Evolutionary conservation across 2,329 filamentous ascomycete species (phyloP), one percentile per base, ranked within the genome.

Genomic region (Aspergillus fumigatus): DNA sequence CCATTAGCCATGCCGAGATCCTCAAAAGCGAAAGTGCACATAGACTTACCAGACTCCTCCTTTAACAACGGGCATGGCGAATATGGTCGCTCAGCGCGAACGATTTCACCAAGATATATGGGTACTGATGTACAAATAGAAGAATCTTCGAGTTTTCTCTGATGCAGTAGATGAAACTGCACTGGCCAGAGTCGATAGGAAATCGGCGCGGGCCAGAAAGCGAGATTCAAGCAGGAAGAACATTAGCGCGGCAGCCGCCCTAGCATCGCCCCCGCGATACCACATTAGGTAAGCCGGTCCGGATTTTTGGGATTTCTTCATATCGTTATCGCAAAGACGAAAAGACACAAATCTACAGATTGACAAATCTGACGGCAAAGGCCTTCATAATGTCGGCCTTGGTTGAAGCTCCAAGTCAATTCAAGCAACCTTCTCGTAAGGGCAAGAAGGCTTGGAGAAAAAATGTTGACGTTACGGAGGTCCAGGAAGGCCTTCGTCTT

Each of bases 361-460:
- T 55, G 59, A 63, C 56, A 59, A 25, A 35, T 51, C n/a, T 41
- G 43, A 45, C 17, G 47, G 45, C n/a, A 23, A 53, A 48, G 43
- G 41, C 41, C 26, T 38, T 51, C 54, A 65, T 51, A 45, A 76
- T 76, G 73, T 70, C 73, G 51, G 58, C 66, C n/a, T 60, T 62
- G 27, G 57, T 71, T 27, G 65, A 70, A 51, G 88, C 90, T 19
- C 92, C 92, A 10, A 85, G 87, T 61, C 90, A 95, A 64, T 86
- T 88, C 76, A 92, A 85, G 62, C 94, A 99, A 75, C 85, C 92
- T 26, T 97, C 93, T 4, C 84, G 94, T 71, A 99, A 99, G 74
- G 94, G 95, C 67, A 97, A 97, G 78, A 97, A 96, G 79, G 93
- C 94, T 32, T 99, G 94, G 94, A 85, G 94, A 70, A 99, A 97